These are phyloP conservation scores for Colletotrichum abscissum DNA, from an alignment of 2,329 filamentous ascomycete species.

Conservation along the genomic window DNA sequence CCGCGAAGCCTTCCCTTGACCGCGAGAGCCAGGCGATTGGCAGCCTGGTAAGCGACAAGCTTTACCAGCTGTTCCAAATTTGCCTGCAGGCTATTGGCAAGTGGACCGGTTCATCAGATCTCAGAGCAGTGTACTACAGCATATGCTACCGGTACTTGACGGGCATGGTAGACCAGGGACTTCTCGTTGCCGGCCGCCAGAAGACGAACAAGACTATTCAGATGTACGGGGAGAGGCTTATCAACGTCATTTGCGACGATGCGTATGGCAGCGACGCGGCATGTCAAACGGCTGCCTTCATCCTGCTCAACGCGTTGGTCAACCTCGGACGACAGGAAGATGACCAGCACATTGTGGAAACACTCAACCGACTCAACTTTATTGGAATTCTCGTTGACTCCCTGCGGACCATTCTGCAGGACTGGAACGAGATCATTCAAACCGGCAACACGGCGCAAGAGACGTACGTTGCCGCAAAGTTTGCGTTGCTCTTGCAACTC, in stretches of 20 bases:
- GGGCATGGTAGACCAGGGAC: constrained; percentile 70
- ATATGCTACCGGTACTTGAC: constrained; percentile 90
- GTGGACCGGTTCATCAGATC: constrained; percentile 74
- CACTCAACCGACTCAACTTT: constrained; percentile 88
- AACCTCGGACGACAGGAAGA: constrained; percentile 78
- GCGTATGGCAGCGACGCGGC: constrained; percentile 85
- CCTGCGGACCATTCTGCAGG: constrained; percentile 79
- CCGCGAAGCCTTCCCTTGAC: constrained; percentile 50
- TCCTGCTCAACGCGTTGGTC: constrained; percentile 84
- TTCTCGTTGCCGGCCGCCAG: constrained; percentile 57
- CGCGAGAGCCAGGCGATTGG: constrained; percentile 61
- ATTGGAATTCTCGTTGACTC: constrained; percentile 91
- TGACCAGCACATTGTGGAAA: constrained; percentile 80
- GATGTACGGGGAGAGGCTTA: constrained; percentile 77
- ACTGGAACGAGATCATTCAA: constrained; percentile 71
- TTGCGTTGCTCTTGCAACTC: constrained; percentile 85
- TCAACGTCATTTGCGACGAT: constrained; percentile 93
- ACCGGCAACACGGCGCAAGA: constrained; percentile 56
- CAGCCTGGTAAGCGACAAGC: constrained; percentile 86
- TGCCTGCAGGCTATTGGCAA: constrained; percentile 83
- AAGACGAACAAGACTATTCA: constrained; percentile 80
- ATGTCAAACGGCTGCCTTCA: constrained; percentile 86
- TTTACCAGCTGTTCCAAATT: constrained; percentile 91
- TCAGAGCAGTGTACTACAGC: constrained; percentile 89
- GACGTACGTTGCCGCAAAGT: constrained; percentile 74